phyloP scores from a whole-genome alignment of 2,329 filamentous ascomycete species.

The Fusarium hostae region DNA sequence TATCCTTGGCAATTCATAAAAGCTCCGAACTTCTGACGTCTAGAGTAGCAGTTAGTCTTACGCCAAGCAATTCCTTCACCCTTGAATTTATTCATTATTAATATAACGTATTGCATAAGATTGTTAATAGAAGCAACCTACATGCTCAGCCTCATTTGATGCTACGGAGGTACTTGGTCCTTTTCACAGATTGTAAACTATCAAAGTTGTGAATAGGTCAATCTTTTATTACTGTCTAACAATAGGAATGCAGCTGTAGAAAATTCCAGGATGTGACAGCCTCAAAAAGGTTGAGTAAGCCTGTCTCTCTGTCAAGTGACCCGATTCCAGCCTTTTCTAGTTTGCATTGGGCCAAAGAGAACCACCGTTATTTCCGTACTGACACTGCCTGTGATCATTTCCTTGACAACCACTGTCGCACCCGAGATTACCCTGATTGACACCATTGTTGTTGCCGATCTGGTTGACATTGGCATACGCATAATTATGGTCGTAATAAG shows the following conservation, averaged over 20 bases:
- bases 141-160: background rate
- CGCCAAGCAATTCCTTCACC: background rate
- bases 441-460: background rate
- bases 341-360: background rate
- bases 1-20: accelerated
- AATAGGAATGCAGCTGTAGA: accelerated
- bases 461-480: background rate
- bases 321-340: background rate
- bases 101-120: accelerated
- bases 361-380: background rate
- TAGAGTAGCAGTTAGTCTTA: background rate
- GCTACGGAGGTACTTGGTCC: background rate
- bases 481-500: background rate
- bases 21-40: background rate
- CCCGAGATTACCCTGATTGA: background rate
- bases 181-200: background rate
- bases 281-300: background rate
- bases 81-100: background rate
- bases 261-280: accelerated
- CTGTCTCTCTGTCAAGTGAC: background rate
- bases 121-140: background rate
- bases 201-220: too few relatives aligned
- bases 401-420: background rate
- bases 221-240: too few relatives aligned
- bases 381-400: background rate